phyloP scores from a whole-genome alignment of 1,139 yeast genomes.

The Suhomyces yuchorum region DNA sequence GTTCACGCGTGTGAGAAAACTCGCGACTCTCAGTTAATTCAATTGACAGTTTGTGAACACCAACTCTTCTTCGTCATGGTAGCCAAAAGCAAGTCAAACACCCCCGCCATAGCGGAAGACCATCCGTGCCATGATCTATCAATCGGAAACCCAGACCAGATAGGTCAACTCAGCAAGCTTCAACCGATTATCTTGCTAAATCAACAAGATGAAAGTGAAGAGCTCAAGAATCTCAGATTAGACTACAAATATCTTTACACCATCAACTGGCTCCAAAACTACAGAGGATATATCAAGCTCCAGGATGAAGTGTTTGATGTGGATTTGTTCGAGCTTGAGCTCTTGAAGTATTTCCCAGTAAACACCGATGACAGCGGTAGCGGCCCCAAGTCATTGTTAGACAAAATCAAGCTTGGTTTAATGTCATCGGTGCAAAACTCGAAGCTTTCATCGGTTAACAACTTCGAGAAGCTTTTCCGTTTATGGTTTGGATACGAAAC shows the following conservation, averaged over 20 bases:
- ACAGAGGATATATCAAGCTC: conserved; percentile 46
- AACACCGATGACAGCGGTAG: conserved; percentile 10
- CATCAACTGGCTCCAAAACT: conserved; percentile 53
- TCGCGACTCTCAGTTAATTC: background rate
- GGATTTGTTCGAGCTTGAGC: conserved; percentile 57
- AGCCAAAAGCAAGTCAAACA: conserved; percentile 18
- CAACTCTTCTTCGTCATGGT: conserved; percentile 11
- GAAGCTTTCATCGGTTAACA: conserved; percentile 29
- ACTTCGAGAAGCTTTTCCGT: conserved; percentile 52
- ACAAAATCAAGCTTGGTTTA: conserved; percentile 44
- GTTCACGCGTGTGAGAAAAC: background rate
- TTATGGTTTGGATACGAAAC: conserved; percentile 46
- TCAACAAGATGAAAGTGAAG: conserved; percentile 17
- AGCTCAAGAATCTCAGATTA: conserved; percentile 26
- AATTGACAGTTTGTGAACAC: background rate
- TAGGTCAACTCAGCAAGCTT: conserved; percentile 28
- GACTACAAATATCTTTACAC: conserved; percentile 45
- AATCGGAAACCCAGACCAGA: conserved; percentile 33
- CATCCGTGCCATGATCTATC: conserved; percentile 28
- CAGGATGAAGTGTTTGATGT: conserved; percentile 53
- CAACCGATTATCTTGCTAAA: conserved; percentile 34
- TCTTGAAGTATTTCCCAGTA: conserved; percentile 35
- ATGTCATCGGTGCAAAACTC: conserved; percentile 37
- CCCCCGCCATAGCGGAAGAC: conserved; percentile 16
- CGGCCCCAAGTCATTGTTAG: conserved; percentile 31